Evolutionary conservation across 2,329 filamentous ascomycete species (phyloP), one percentile per base, ranked within the genome.

Genomic region (Scleromitrula shiraiana): DNA sequence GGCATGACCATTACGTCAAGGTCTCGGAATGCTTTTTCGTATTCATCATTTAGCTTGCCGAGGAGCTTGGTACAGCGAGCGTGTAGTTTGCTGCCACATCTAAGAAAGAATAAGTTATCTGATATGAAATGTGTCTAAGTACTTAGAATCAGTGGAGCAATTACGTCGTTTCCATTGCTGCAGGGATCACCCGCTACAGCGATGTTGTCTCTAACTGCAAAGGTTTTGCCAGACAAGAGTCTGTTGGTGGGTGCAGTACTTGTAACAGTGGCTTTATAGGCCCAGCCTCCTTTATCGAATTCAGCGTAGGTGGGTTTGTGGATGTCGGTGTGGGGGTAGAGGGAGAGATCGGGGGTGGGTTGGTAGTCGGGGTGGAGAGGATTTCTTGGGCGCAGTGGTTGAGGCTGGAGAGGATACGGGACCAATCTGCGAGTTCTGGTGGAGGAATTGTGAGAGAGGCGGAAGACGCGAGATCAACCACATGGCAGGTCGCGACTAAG

Each of bases 1-100:
- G 73, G 72, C 60, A 70, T 74, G 17, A 76, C 59, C 7, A 76
- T 53, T 2, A 70, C 62, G 52, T 76, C 73, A 50, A 66, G 70
- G 2, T 62, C 55, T 8, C 61, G 46, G 4, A 77, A 62, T 1
- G 59, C 64, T 0, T 46, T 49, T 41, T 76, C 68, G 43, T 73
- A 76, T 1, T 67, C 67, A 19, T 72, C 71, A 14, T 68, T 63
- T 10, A 76, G 64, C 51, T 69, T 65, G 3, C 70, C 65, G 0
- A 66, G 67, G 1, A 75, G 62, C 53, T 75, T 76, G 66, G 36
- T 73, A 70, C 0, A 75, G 10, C 60, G 2, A 65, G 62, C 0
- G 72, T 44, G 29, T 4, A 37, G 33, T 37, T 17, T 17, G 14
- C 33, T 37, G n/a, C 72, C 74, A 49, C 74, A 72, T 2, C 61